phyloP scores from a whole-genome alignment of 768 basidiomycete genomes.

The Lactifluus volemus region DNA sequence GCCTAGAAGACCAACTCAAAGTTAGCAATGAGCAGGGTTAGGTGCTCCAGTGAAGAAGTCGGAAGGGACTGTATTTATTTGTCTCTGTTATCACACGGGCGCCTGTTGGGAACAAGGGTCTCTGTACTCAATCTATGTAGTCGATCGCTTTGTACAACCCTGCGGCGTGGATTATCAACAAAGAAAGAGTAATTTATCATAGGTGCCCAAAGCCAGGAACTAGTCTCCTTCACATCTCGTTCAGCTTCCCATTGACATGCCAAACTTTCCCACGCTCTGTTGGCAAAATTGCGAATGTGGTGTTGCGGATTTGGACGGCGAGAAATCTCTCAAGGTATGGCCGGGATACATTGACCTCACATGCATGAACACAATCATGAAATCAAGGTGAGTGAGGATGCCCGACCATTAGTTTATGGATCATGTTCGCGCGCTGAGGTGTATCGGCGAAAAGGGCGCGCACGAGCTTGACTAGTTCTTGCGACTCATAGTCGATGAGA shows the following conservation, averaged over 20 bases:
- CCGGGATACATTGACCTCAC: not conserved
- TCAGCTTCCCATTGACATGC: not conserved
- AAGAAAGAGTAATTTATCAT: not conserved
- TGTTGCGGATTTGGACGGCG: no score
- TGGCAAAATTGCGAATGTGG: not conserved
- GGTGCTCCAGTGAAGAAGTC: not conserved
- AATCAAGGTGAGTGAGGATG: conserved; percentile 34
- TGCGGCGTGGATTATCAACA: not conserved
- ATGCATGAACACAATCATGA: not conserved
- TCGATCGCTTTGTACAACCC: not conserved
- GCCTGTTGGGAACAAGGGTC: not conserved
- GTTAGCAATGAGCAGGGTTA: not conserved
- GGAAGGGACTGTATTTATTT: conserved; percentile 5
- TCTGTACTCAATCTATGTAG: not conserved
- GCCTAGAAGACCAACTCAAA: not conserved
- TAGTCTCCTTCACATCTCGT: not conserved
- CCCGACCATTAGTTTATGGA: conserved; percentile 61
- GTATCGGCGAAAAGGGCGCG: conserved; percentile 86
- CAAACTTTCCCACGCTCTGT: not conserved
- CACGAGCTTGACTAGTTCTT: conserved; percentile 76
- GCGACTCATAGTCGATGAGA: conserved; percentile 79
- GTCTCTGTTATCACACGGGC: conserved; percentile 7
- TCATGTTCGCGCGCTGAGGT: conserved; percentile 66
- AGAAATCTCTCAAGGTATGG: not conserved
- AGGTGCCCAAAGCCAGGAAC: not conserved